Percentiles rank a stretch among this genome's conserved stretches.
Evolutionary conservation across 306 rosid genomes (phyloP).

Genomic region (Dalbergia cultrata): DNA sequence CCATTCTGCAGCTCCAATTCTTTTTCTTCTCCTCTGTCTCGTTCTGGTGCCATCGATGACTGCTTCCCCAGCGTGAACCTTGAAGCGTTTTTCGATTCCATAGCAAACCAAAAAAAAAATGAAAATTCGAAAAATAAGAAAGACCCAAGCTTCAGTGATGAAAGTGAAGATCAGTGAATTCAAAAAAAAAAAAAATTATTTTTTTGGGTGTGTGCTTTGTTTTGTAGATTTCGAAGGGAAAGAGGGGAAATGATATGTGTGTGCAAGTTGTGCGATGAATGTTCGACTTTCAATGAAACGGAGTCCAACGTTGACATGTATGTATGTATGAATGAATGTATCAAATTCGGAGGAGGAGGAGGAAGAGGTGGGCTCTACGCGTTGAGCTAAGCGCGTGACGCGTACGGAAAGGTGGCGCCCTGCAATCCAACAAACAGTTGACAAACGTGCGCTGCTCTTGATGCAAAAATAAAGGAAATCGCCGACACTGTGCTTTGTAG

Average conservation of each 20-base stretch:
- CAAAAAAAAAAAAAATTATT: not conserved
- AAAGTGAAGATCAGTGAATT: not conserved
- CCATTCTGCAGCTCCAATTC: not conserved
- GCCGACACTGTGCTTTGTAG: not conserved
- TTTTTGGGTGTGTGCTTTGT: no score
- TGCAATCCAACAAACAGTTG: not conserved
- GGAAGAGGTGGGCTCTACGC: constrained; percentile 32
- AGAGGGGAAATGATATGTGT: not conserved
- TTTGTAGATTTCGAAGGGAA: constrained; percentile 3
- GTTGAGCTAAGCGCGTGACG: constrained; percentile 56
- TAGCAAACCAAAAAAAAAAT: constrained; percentile 15
- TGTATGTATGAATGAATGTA: no score
- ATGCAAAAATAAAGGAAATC: not conserved
- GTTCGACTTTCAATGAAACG: not conserved
- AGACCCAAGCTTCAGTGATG: not conserved
- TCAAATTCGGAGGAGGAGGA: constrained; percentile 7
- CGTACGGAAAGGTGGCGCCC: constrained; percentile 11
- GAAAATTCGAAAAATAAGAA: not conserved
- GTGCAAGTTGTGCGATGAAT: constrained; percentile 18
- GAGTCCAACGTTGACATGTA: constrained; percentile 30
- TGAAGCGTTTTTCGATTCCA: constrained; percentile 72
- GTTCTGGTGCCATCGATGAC: constrained; percentile 87
- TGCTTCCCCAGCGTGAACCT: constrained; percentile 82
- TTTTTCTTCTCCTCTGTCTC: constrained; percentile 7
- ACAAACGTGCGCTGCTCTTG: constrained; percentile 17